Percentiles rank a stretch among this genome's conserved stretches.
Evolutionary conservation across 2,329 filamentous ascomycete genomes (phyloP).

Genomic region (Talaromyces atroroseus): DNA sequence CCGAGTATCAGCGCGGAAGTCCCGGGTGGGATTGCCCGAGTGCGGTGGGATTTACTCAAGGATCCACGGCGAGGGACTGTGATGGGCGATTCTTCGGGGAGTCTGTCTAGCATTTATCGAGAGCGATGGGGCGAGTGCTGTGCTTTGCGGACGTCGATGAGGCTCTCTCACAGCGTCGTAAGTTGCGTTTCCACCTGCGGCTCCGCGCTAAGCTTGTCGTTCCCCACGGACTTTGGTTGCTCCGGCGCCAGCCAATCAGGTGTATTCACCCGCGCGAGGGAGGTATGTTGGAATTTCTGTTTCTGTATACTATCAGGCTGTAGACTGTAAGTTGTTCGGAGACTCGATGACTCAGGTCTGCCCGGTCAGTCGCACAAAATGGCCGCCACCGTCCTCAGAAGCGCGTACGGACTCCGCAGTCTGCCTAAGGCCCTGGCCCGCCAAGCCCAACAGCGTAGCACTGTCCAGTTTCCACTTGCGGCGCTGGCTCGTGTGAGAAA

Average conservation of each 20-base stretch:
- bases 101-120: background rate
- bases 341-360: background rate
- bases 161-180: slow-evolving; percentile 7
- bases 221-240: slow-evolving; percentile 9
- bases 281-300: background rate
- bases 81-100: background rate
- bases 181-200: slow-evolving; percentile 4
- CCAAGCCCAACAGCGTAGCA: background rate
- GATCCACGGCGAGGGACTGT: background rate
- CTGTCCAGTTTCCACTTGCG: background rate
- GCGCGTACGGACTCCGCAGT: too few species aligned
- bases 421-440: background rate
- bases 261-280: background rate
- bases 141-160: background rate
- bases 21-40: background rate
- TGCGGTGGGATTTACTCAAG: background rate
- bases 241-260: slow-evolving; percentile 6
- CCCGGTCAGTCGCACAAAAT: background rate
- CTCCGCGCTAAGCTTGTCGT: background rate
- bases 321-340: too few species aligned
- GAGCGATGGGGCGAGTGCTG: background rate
- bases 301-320: background rate
- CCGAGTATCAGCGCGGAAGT: background rate
- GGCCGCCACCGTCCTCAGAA: background rate
- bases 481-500: background rate